These are phyloP conservation scores for Arthrinium puccinioides DNA, from an alignment of 2,329 filamentous ascomycete genomes.

Conservation along the genomic window DNA sequence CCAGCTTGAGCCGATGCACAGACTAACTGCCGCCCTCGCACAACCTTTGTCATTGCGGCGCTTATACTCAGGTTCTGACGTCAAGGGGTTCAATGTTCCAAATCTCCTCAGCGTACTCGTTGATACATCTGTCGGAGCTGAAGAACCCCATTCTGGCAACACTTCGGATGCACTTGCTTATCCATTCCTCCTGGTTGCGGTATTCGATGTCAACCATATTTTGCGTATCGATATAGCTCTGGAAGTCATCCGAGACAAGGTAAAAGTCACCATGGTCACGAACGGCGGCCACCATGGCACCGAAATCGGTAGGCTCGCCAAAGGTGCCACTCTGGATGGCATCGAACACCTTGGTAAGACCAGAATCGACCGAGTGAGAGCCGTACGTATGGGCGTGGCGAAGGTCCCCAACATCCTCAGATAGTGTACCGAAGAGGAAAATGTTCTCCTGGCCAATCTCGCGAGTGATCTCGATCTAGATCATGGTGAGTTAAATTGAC, in stretches of 20 bases:
- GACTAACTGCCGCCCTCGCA: too few species aligned
- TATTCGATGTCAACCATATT: constrained; percentile 86
- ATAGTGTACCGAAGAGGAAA: constrained; percentile 93
- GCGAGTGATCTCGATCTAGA: constrained; percentile 85
- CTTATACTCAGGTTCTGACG: constrained; percentile 24
- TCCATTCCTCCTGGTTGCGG: constrained; percentile 86
- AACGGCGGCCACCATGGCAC: constrained; percentile 77
- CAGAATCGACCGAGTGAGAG: constrained; percentile 66
- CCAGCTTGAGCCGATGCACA: too few species aligned
- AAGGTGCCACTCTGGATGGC: constrained; percentile 76
- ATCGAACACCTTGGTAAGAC: constrained; percentile 75
- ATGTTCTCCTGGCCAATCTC: constrained; percentile 97
- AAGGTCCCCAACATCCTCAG: constrained; percentile 94
- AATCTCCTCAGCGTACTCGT: constrained; percentile 93
- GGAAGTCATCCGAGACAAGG: constrained; percentile 94
- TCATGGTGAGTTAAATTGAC: neutral
- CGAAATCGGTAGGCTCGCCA: constrained; percentile 71
- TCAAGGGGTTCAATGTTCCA: constrained; percentile 89
- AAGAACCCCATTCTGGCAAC: constrained; percentile 98
- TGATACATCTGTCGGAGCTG: constrained; percentile 88
- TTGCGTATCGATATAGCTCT: constrained; percentile 89
- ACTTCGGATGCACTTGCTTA: constrained; percentile 80
- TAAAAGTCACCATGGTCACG: constrained; percentile 96
- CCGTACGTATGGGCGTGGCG: constrained; percentile 86
- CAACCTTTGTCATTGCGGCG: too few species aligned